Percentiles rank a stretch among this genome's conserved stretches.
Conservation (phyloP, 306 rosid genomes). For the Casuarina glauca region DNA sequence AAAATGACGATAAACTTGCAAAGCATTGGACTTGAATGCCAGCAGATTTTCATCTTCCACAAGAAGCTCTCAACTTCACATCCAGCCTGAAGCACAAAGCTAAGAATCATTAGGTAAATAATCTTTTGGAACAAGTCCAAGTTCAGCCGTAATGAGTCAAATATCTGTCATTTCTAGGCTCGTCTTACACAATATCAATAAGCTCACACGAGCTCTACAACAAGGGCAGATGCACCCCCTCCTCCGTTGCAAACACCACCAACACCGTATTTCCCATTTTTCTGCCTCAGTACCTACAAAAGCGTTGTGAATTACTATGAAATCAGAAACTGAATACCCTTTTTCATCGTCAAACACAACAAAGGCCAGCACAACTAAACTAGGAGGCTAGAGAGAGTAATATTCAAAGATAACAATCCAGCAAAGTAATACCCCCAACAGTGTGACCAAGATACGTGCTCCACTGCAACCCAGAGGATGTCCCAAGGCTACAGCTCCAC, state of each 20-base stretch:
- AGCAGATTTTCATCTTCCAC: constrained; percentile 27
- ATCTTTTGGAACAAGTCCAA: background rate
- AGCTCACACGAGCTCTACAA: constrained; percentile 75
- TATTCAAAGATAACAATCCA: background rate
- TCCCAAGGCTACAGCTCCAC: constrained; percentile 96
- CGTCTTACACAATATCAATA: constrained; percentile 15
- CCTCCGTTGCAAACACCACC: constrained; percentile 99
- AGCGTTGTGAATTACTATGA: constrained; percentile 4
- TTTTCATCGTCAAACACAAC: background rate
- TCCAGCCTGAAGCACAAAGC: background rate
- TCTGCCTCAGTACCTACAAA: constrained; percentile 77
- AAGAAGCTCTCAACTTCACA: constrained; percentile 9
- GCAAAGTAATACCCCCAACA: constrained; percentile 68
- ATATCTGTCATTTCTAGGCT: background rate
- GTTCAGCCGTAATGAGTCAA: background rate
- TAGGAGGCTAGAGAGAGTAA: background rate
- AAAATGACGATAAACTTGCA: constrained; percentile 21
- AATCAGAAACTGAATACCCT: constrained; percentile 2
- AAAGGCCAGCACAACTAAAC: background rate
- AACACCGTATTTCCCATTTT: constrained; percentile 86
- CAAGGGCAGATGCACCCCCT: constrained; percentile 99
- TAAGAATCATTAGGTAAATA: background rate
- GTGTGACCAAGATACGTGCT: constrained; percentile 94
- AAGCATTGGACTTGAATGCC: constrained; percentile 23
- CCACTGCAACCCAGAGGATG: constrained; percentile 99